These are phyloP conservation scores for Raphidocelis subcapitata DNA, from an alignment of 139 green algal genomes.

Conservation along the genomic window DNA sequence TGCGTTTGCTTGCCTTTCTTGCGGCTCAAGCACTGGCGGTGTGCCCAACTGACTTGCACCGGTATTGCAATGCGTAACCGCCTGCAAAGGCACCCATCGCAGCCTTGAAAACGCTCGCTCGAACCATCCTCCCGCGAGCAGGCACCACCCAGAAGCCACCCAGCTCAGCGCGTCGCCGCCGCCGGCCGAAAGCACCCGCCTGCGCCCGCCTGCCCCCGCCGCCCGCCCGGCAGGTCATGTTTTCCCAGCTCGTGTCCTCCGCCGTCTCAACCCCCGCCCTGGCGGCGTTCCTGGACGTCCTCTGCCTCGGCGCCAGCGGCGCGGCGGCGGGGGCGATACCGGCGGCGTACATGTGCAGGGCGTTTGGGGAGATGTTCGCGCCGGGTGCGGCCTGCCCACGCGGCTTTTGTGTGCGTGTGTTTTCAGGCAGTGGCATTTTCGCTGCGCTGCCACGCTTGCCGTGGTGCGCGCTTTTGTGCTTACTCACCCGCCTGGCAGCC, in stretches of 20 bases:
- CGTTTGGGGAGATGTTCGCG: conserved; percentile 48
- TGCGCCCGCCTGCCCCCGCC: not conserved
- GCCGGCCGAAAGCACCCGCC: not conserved
- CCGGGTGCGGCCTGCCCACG: conserved; percentile 9
- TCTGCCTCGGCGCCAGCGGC: conserved; percentile 33
- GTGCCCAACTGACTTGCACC: no score
- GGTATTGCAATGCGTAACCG: no score
- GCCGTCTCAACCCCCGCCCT: conserved; percentile 9
- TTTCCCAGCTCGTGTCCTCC: conserved; percentile 17
- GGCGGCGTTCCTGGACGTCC: conserved; percentile 46
- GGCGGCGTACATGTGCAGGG: conserved; percentile 55
- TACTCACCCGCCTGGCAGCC: not conserved
- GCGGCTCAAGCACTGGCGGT: not conserved
- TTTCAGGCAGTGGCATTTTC: not conserved
- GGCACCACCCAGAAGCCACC: no score
- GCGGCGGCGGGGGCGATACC: conserved; percentile 22
- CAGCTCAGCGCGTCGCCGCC: conserved; percentile 12
- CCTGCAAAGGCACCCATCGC: no score
- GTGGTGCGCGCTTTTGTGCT: not conserved
- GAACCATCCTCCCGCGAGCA: no score
- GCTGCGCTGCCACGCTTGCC: not conserved
- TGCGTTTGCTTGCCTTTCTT: not conserved
- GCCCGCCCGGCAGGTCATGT: conserved; percentile 17
- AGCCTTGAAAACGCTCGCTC: no score
- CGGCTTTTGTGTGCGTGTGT: not conserved